phyloP scores from a whole-genome alignment of 208 protist genomes.

The Leishmania gerbilli region DNA sequence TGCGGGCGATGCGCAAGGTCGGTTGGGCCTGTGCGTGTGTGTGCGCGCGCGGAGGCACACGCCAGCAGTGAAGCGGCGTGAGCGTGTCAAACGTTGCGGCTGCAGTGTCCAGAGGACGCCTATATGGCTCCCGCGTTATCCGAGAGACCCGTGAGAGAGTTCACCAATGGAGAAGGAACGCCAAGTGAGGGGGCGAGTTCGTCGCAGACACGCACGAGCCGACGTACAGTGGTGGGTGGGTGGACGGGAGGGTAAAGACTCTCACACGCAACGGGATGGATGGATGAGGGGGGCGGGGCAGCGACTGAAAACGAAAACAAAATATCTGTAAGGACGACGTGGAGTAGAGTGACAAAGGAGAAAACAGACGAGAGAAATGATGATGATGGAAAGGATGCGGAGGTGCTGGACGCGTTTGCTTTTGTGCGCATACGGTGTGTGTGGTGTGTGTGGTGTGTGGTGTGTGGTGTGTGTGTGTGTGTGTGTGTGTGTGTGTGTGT shows the following conservation, averaged over 20 bases:
- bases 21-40: background rate
- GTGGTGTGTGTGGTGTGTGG: no score
- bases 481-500: background rate
- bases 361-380: background rate
- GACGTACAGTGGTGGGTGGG: background rate
- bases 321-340: background rate
- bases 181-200: background rate
- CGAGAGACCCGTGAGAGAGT: background rate
- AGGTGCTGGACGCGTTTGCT: background rate
- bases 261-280: background rate
- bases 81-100: background rate
- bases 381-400: background rate
- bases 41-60: background rate
- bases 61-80: background rate
- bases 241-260: background rate
- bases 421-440: background rate
- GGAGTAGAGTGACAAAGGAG: background rate
- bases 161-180: background rate
- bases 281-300: background rate
- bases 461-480: no score
- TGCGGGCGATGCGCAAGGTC: background rate
- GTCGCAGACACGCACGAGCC: background rate
- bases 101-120: background rate
- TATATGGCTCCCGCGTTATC: background rate
- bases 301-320: background rate